A percentile compares a stretch with the other conserved stretches of the same genome.
Conservation (phyloP, 257 asterid species). For the Penstemon newberryi region DNA sequence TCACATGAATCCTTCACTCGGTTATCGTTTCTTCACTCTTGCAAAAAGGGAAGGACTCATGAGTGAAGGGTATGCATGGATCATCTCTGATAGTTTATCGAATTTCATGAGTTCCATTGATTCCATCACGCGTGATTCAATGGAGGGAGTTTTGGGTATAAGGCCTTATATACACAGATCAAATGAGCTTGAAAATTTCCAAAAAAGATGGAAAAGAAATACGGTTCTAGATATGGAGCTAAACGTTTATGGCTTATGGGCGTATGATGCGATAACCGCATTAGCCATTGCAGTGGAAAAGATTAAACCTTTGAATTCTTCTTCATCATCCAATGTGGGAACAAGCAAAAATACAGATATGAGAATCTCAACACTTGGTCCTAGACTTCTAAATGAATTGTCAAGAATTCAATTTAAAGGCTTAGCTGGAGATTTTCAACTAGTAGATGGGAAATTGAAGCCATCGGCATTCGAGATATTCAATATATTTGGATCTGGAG, state of each 20-base stretch:
- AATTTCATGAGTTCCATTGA: constrained; percentile 36
- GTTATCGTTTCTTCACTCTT: constrained; percentile 35
- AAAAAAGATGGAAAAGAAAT: constrained; percentile 39
- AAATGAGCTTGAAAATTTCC: constrained; percentile 26
- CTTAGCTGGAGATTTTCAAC: constrained; percentile 40
- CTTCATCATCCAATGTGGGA: constrained; percentile 5
- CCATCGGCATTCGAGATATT: constrained; percentile 43
- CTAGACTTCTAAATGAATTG: constrained; percentile 34
- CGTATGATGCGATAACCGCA: constrained; percentile 46
- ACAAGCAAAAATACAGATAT: not conserved
- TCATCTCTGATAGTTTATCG: constrained; percentile 42
- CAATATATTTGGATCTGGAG: constrained; percentile 44
- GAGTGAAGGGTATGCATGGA: constrained; percentile 54
- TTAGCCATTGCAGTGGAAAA: constrained; percentile 47
- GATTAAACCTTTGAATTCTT: constrained; percentile 7
- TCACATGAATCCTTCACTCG: constrained; percentile 48
- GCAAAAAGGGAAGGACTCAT: constrained; percentile 31
- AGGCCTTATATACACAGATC: constrained; percentile 38
- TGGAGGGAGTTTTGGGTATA: constrained; percentile 53
- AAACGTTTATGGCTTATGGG: constrained; percentile 42
- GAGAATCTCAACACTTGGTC: constrained; percentile 34
- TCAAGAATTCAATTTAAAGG: constrained; percentile 40
- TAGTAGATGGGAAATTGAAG: constrained; percentile 36
- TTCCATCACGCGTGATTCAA: constrained; percentile 29
- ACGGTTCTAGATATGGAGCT: constrained; percentile 25